phyloP scores from a whole-genome alignment of 768 basidiomycete genomes.

The Hericium rajendrae region DNA sequence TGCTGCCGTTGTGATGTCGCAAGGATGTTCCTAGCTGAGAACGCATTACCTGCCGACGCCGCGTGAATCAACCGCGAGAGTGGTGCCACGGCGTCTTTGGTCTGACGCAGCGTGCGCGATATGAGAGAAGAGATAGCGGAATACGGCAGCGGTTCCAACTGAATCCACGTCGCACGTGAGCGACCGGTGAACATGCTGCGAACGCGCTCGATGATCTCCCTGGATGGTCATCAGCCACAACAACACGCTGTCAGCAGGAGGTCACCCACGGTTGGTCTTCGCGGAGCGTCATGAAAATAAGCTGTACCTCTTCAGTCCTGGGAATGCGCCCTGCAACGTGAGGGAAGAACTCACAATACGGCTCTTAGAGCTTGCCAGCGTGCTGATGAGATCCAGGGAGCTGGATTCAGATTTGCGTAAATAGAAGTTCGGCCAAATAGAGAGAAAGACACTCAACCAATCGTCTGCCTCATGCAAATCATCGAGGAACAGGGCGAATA shows the following conservation, averaged over 20 bases:
- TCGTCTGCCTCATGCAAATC: constrained; percentile 70
- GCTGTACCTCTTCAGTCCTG: constrained; percentile 25
- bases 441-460: constrained; percentile 31
- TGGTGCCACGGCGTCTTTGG: constrained; percentile 42
- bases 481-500: constrained; percentile 65
- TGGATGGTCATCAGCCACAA: constrained; percentile 19
- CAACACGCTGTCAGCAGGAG: background rate
- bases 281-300: constrained; percentile 54
- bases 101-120: constrained; percentile 52
- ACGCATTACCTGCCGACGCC: constrained; percentile 60
- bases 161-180: constrained; percentile 57
- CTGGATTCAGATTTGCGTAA: constrained; percentile 23
- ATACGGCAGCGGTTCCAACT: constrained; percentile 48
- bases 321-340: background rate
- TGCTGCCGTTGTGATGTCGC: constrained; percentile 54
- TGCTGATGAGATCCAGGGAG: constrained; percentile 55
- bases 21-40: constrained; percentile 56
- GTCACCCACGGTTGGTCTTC: constrained; percentile 38
- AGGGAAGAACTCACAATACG: constrained; percentile 40
- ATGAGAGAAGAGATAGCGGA: constrained; percentile 49
- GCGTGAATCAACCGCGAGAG: constrained; percentile 47
- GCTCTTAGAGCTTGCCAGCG: constrained; percentile 54
- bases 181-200: constrained; percentile 47
- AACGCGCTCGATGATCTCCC: constrained; percentile 39
- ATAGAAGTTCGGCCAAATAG: background rate